A percentile compares a stretch with the other conserved stretches of the same genome.
Evolutionary conservation across 306 rosid species (phyloP).

Genomic region (Vachellia pachyceras): DNA sequence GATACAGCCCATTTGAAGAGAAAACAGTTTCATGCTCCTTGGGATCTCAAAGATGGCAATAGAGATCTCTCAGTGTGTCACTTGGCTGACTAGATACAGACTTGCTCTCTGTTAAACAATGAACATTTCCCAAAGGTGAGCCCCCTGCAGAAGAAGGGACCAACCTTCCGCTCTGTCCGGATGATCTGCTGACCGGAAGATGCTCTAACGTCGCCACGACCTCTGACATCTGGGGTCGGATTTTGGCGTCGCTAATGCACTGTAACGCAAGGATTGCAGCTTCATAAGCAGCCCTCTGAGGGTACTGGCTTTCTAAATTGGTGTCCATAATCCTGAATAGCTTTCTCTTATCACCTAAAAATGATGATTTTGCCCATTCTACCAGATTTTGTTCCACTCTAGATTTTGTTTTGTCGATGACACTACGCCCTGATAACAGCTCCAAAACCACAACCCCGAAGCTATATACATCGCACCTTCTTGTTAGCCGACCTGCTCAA

Average conservation of each 20-base stretch:
- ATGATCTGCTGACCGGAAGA: slow-evolving; percentile 54
- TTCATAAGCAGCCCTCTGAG: slow-evolving; percentile 71
- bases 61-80: slow-evolving; percentile 32
- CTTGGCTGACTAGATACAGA: neutral
- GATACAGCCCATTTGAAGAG: slow-evolving; percentile 3
- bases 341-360: slow-evolving; percentile 74
- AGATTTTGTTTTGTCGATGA: slow-evolving; percentile 65
- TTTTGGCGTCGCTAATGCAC: slow-evolving; percentile 70
- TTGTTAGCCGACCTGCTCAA: slow-evolving; percentile 80
- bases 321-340: slow-evolving; percentile 94
- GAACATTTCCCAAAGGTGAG: slow-evolving; percentile 36
- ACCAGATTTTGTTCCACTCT: slow-evolving; percentile 78
- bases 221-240: slow-evolving; percentile 77
- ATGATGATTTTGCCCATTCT: slow-evolving; percentile 78
- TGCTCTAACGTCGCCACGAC: slow-evolving; percentile 75
- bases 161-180: slow-evolving; percentile 42
- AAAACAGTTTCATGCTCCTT: slow-evolving; percentile 20
- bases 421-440: slow-evolving; percentile 77
- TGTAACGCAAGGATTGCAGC: slow-evolving; percentile 74
- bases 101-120: neutral
- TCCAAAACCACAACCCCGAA: slow-evolving; percentile 93
- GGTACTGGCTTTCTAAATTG: slow-evolving; percentile 81
- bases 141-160: slow-evolving; percentile 16
- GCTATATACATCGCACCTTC: slow-evolving; percentile 91
- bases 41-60: slow-evolving; percentile 13